Evolutionary conservation across 2,329 filamentous ascomycete genomes (phyloP), one percentile per base, ranked within the genome.

Genomic region (Dothistroma pini): DNA sequence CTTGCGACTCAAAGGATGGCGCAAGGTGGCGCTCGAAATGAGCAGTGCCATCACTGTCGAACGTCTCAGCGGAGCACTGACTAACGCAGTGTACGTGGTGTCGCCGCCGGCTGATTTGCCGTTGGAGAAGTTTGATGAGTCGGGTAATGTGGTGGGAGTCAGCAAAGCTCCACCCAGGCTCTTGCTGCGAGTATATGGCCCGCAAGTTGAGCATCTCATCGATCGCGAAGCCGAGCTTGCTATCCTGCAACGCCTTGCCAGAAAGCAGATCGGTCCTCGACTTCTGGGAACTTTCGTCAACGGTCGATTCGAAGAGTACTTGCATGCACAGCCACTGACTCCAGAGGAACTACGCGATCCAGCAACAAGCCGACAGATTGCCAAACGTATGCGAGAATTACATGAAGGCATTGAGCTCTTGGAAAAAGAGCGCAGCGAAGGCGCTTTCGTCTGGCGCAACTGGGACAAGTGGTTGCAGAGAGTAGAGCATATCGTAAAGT

Each of bases 31-130:
- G 0, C 78, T 93, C 56, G 89, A 90, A 11, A 80, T 81, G 64
- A 89, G 89, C 66, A 84, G 86, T 55, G 81, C 80, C 41, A 87
- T 95, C 64, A 82, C 83, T 1, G 88, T 95, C 6, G 84, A 90
- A 75, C 84, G 90, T 54, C 80, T 96, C 31, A 97, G 93, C 74
- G 95, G 95, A 63, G 95, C 95, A 9, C 78, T 99, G 67, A 99
- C 95, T 21, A 99, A 99, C 73, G 92, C 93, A 11, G 93, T 99
- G 38, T 99, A 97, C 72, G 92, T 96, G 55, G 92, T 97, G 22
- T 89, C 86, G 1, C 93, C 93, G 1, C 93, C 93, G 0, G 79
- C 84, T 44, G 81, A 89, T 38, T 68, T 92, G 11, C 76, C 79
- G 29, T 70, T 68, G 4, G 66, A 66, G 22, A 65, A 74, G 16